A percentile compares a stretch with the other conserved stretches of the same genome.
These are phyloP conservation scores for Tuber indicum DNA, from an alignment of 495 filamentous ascomycete genomes.

Conservation along the genomic window DNA sequence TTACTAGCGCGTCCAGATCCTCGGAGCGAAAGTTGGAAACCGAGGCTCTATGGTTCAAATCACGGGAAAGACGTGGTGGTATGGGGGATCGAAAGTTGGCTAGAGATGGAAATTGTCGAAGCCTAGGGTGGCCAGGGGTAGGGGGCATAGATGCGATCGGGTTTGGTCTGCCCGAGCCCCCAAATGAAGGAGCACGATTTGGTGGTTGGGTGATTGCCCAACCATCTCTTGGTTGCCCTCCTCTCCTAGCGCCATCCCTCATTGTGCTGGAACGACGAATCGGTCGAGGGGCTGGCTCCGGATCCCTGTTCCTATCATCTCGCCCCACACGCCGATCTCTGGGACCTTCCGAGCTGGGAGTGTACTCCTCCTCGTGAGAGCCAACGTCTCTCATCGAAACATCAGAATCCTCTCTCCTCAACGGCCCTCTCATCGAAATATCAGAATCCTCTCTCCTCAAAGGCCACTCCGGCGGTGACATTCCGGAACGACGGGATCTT, in stretches of 20 bases:
- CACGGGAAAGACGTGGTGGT: slow-evolving; percentile 9
- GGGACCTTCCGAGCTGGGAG: not conserved
- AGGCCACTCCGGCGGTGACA: not conserved
- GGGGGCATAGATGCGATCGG: slow-evolving; percentile 15
- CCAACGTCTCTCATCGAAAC: not conserved
- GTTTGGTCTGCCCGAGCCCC: not conserved
- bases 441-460: not conserved
- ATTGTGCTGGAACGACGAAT: not conserved
- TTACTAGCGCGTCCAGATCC: slow-evolving; percentile 5
- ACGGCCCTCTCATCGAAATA: not conserved
- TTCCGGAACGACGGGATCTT: not conserved
- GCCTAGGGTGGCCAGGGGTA: slow-evolving; percentile 23
- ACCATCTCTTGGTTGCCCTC: not conserved
- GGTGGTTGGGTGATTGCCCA: not conserved
- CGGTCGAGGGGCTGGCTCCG: not conserved
- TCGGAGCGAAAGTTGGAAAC: slow-evolving; percentile 30
- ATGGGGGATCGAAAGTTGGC: slow-evolving; percentile 27
- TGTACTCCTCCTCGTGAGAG: not conserved
- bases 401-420: not conserved
- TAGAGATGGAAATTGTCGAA: slow-evolving; percentile 27
- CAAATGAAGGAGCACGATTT: not conserved
- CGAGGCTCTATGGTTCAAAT: slow-evolving; percentile 27
- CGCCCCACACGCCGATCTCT: not conserved
- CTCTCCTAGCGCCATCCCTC: not conserved
- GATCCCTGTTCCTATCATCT: not conserved